phyloP scores from a whole-genome alignment of 169 alveolate species.

The Plasmodium inui region DNA sequence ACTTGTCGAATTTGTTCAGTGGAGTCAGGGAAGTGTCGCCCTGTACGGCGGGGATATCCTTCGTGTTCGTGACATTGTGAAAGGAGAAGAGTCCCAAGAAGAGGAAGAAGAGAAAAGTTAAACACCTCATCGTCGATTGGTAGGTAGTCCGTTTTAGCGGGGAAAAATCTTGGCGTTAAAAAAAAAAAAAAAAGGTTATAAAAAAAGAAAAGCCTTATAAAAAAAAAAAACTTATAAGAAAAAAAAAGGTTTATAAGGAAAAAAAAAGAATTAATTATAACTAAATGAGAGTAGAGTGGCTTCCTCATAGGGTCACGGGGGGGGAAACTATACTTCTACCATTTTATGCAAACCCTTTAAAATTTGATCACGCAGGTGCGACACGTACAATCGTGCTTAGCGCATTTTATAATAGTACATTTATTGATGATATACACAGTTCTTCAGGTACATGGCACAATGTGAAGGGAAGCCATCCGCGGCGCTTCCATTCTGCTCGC shows the following conservation, averaged over 20 bases:
- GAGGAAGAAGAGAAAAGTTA: conserved; percentile 2
- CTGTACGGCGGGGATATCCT: background rate
- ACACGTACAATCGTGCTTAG: background rate
- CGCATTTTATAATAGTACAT: background rate
- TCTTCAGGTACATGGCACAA: background rate
- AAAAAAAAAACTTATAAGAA: background rate
- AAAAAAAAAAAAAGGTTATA: background rate
- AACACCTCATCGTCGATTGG: conserved; percentile 32
- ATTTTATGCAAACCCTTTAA: background rate
- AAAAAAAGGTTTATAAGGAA: background rate
- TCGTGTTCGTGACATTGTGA: conserved; percentile 7
- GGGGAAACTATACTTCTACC: background rate
- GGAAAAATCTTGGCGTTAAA: background rate
- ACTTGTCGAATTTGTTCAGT: conserved; percentile 49
- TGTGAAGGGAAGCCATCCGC: background rate
- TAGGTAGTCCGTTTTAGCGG: background rate
- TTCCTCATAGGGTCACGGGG: background rate
- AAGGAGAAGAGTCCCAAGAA: conserved; percentile 8
- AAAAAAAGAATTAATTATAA: background rate
- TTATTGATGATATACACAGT: background rate
- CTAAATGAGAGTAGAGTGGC: background rate
- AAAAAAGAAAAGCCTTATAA: background rate
- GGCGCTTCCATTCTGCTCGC: background rate
- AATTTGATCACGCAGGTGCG: background rate
- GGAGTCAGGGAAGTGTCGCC: conserved; percentile 43